Conservation (phyloP, 805 yeast species). For the Tetrapisispora taiwanensis region DNA sequence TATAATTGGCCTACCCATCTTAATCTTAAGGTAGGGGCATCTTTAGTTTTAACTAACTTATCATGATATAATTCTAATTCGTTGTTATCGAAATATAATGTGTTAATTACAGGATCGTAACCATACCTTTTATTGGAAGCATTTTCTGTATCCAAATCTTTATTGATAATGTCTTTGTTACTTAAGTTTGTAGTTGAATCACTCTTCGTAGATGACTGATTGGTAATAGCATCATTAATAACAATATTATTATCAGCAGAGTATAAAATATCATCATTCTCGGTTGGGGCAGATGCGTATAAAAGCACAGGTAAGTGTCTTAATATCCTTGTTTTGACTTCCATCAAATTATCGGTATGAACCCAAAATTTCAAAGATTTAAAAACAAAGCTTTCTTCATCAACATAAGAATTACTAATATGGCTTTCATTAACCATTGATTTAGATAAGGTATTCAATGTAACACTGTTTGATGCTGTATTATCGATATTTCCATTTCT, state of each 20-base stretch:
- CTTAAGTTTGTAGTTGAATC: conserved; percentile 10
- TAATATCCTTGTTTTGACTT: conserved; percentile 88
- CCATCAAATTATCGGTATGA: conserved; percentile 95
- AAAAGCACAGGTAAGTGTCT: conserved; percentile 89
- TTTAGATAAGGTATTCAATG: conserved; percentile 22
- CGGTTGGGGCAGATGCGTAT: conserved; percentile 39
- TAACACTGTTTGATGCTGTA: conserved; percentile 31
- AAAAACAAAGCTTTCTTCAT: conserved; percentile 16
- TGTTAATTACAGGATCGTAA: conserved; percentile 74
- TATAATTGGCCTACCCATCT: conserved; percentile 83
- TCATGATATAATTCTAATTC: conserved; percentile 78
- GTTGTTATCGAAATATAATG: conserved; percentile 78
- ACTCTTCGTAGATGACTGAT: conserved; percentile 31
- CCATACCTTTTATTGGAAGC: conserved; percentile 22
- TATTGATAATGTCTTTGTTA: neutral
- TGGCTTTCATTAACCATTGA: conserved; percentile 27
- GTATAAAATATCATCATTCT: conserved; percentile 21
- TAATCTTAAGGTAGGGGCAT: conserved; percentile 68
- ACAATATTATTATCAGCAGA: conserved; percentile 17
- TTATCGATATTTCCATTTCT: conserved; percentile 43
- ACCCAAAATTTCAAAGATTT: conserved; percentile 87
- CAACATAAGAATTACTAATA: neutral
- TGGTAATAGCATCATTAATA: conserved; percentile 19
- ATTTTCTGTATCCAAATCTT: conserved; percentile 37
- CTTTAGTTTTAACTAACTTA: conserved; percentile 59